Evolutionary conservation across 2,329 filamentous ascomycete species (phyloP), one percentile per base, ranked within the genome.

Genomic region (Phoma sp.): DNA sequence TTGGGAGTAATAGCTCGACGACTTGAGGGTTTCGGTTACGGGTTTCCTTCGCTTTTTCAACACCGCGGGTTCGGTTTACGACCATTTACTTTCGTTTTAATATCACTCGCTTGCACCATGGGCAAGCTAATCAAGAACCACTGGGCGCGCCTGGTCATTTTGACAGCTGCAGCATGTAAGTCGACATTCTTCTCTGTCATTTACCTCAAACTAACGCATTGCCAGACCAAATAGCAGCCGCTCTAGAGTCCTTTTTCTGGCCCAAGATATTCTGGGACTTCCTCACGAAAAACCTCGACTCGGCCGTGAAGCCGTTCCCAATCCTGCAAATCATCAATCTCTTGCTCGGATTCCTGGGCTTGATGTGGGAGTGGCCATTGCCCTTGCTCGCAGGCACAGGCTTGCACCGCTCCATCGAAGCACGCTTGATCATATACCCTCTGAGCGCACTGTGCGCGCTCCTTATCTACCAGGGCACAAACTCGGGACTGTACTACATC

Each of bases 61-160:
- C 63, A 51, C 64, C 65, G 65, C 65, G 63, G 64, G 65, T 58
- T 68, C 65, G 65, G 65, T 67, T 56, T 63, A 67, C 58, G 61
- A 60, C 65, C 63, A 61, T 55, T 64, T 68, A 62, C 63, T 63
- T 67, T 67, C 64, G 64, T n/a, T 66, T 68, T 62, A 66, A 60
- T 61, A 36, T 40, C 12, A 32, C 32, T 47, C 43, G 45, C 46
- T 36, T n/a, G 8, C 54, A 52, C 9, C 17, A 99, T 99, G 95
- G 95, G 95, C 77, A 95, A 89, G 79, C 88, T 99, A 74, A 98
- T 99, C 82, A 99, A 99, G 85, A 98, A 98, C 82, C 95, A 99
- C 82, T 96, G 92, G 92, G 95, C 92, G 67, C 89, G 95, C 58
- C 88, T 99, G 71, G 95, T 99, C 73, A 85, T 96, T 77, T 82